These are phyloP conservation scores for Phanerochaete carnosa DNA, from an alignment of 768 basidiomycete genomes.

Conservation along the genomic window DNA sequence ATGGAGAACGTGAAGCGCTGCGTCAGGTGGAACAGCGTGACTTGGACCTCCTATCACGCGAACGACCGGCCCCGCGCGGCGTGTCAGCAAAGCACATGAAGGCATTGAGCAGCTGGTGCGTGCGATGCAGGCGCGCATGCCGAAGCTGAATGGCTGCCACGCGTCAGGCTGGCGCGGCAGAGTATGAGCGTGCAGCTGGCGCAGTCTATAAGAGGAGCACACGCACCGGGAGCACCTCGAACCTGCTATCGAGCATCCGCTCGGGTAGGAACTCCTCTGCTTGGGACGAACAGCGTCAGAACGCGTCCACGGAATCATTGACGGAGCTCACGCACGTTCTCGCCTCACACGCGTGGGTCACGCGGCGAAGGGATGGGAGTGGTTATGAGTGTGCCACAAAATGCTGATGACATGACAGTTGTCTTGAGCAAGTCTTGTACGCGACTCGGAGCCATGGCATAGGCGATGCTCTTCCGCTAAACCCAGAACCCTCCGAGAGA, in stretches of 20 bases:
- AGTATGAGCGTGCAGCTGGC: not conserved
- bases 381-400: too few species aligned
- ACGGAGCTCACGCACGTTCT: constrained; percentile 34
- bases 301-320: not conserved
- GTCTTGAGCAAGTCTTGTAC: too few species aligned
- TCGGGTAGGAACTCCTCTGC: constrained; percentile 41
- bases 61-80: constrained; percentile 35
- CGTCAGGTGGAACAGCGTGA: constrained; percentile 37
- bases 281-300: constrained; percentile 2
- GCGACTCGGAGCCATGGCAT: too few species aligned
- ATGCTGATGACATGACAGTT: too few species aligned
- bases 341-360: constrained; percentile 44
- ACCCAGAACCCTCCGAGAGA: too few species aligned
- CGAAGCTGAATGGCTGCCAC: constrained; percentile 38
- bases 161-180: constrained; percentile 31
- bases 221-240: constrained; percentile 39
- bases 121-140: constrained; percentile 22
- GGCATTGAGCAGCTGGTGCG: not conserved
- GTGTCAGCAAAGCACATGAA: not conserved
- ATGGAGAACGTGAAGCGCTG: constrained; percentile 43
- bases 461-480: too few species aligned
- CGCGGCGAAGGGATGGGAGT: constrained; percentile 40
- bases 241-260: constrained; percentile 45
- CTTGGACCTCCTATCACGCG: constrained; percentile 44
- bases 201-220: not conserved